A percentile compares a stretch with the other conserved stretches of the same genome.
Conservation (phyloP, 2,329 filamentous ascomycete species). For the Microdochium trichocladiopsis region DNA sequence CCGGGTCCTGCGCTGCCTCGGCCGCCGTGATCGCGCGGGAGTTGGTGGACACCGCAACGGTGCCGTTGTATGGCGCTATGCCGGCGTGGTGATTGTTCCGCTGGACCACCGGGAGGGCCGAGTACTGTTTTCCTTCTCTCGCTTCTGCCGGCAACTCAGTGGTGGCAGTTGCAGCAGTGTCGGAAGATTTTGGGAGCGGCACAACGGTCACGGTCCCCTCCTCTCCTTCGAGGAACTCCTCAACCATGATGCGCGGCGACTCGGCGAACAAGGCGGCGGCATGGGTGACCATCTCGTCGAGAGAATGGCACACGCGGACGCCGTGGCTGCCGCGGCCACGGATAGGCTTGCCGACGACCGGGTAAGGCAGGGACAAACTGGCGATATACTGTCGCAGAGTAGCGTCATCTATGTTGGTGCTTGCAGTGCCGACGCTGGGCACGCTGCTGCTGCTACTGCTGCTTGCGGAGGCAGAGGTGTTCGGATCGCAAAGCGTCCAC, state of each 20-base stretch:
- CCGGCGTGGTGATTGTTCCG: conserved; percentile 39
- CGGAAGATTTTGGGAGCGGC: conserved; percentile 27
- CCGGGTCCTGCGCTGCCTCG: conserved; percentile 18
- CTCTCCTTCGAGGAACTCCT: conserved; percentile 38
- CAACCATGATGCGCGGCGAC: conserved; percentile 31
- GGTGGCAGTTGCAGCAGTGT: too few relatives aligned
- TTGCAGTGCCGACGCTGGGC: too few relatives aligned
- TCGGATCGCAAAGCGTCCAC: conserved; percentile 10
- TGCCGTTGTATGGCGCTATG: conserved; percentile 41
- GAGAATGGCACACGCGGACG: conserved; percentile 34
- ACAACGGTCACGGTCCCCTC: conserved; percentile 45
- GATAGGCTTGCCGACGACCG: conserved; percentile 39
- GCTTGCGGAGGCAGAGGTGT: background rate
- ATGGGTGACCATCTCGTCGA: conserved; percentile 24
- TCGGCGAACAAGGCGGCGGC: conserved; percentile 24
- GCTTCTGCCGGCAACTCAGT: too few relatives aligned
- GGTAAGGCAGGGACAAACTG: conserved; percentile 12
- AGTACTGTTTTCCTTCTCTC: conserved; percentile 19
- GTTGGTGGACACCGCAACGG: conserved; percentile 38
- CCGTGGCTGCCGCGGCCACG: conserved; percentile 41
- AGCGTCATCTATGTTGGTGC: background rate
- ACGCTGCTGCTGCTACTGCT: too few relatives aligned
- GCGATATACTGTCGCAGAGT: background rate
- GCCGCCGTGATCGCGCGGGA: conserved; percentile 31
- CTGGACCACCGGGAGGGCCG: conserved; percentile 34